Conservation (phyloP, 257 asterid species). For the Penstemon davidsonii region DNA sequence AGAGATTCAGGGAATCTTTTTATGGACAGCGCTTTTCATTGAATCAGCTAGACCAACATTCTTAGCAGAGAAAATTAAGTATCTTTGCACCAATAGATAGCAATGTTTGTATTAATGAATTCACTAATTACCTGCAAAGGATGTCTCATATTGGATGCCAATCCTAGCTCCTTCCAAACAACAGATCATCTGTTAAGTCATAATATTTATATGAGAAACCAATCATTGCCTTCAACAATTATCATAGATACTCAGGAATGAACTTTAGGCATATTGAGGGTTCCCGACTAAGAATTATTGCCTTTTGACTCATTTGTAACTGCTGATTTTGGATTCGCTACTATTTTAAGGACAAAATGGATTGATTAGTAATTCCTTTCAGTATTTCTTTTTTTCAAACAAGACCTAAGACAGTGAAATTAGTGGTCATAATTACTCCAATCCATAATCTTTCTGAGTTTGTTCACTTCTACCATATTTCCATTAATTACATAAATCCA, state of each 20-base stretch:
- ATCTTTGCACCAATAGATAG: constrained; percentile 4
- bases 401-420: constrained; percentile 1
- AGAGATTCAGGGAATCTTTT: constrained; percentile 4
- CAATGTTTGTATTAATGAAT: not conserved
- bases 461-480: not conserved
- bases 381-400: not conserved
- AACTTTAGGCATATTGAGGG: not conserved
- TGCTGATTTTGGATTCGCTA: not conserved
- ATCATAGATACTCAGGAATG: constrained; percentile 4
- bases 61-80: not conserved
- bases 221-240: constrained; percentile 20
- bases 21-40: not conserved
- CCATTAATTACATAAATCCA: no score
- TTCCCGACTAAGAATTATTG: constrained; percentile 1
- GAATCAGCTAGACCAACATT: not conserved
- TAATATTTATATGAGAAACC: constrained; percentile 22
- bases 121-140: constrained; percentile 77
- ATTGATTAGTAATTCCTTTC: not conserved
- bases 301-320: not conserved
- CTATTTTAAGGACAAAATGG: no score
- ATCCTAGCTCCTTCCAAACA: constrained; percentile 95
- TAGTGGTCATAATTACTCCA: constrained; percentile 8
- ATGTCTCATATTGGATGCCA: constrained; percentile 85
- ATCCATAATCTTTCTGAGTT: not conserved
- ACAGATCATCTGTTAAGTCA: constrained; percentile 67